Base-by-base conservation (phyloP, 129 eudicot genomes). In the Saussurea involucrata region DNA sequence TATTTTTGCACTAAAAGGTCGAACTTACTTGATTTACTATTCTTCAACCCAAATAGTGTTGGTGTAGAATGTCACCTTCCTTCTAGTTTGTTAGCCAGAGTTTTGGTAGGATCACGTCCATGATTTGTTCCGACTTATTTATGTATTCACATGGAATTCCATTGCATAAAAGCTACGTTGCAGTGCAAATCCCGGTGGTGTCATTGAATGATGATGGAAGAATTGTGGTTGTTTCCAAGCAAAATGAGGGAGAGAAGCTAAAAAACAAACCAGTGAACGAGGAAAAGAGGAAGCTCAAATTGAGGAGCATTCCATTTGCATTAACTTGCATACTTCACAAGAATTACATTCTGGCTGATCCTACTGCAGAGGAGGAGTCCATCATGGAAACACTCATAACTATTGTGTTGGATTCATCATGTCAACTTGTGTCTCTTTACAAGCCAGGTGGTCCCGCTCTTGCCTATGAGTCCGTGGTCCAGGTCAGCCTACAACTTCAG, bases 371-470 rank as follows among this genome's bases (percentile, higher is more conserved):
- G 73, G 98, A 91, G 88, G 97, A 94, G 84, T 89, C 96, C 57
- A 77, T 87, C 57, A 89, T 91, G 91, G 98, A 94, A 69, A 91
- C 98, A 49, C 69, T 82, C 63, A 75, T 89, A 34, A 94, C 96
- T 15, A 89, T 86, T 22, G 98, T 91, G 33, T 75, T 94, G 84
- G 95, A 94, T 83, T 77, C 93, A 6, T 85, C 96, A 36, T 83
- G 80, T 78, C 97, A 87, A 72, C 85, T 94, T 25, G 96, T 94
- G 61, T 94, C 97, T 65, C 82, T 94, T 60, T 86, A 89, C 84
- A 94, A 91, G 74, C 97, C 97, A 29, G 98, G 98, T 17, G 98
- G 98, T 66, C 84, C 98, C 4, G 87, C 87, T 80, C 88, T 91
- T 61, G 92, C 96, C 5, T 77, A 37, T 44, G 83, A 85, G 66